Evolutionary conservation across 768 basidiomycete genomes (phyloP).

Genomic region (Dentipellis sp.): DNA sequence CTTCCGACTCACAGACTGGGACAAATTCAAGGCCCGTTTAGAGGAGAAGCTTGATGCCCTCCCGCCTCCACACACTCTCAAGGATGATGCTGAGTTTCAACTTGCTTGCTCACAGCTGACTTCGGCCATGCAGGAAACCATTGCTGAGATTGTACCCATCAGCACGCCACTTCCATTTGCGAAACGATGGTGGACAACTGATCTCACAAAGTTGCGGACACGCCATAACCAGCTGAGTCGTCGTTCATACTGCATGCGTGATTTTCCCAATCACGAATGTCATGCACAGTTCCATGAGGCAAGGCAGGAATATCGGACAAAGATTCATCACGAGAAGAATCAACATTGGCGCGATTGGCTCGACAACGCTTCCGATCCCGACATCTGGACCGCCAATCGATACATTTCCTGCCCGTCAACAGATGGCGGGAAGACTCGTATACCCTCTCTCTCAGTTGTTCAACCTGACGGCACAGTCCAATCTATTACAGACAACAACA

Average conservation of each 20-base stretch:
- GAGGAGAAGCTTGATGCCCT: neutral
- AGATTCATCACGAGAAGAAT: conserved; percentile 14
- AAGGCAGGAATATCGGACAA: conserved; percentile 5
- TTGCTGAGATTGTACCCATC: neutral
- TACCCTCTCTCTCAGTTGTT: conserved; percentile 9
- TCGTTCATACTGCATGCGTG: neutral
- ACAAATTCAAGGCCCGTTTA: neutral
- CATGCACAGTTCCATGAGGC: neutral
- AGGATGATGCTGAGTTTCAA: neutral
- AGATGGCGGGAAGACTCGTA: conserved; percentile 11
- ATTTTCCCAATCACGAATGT: neutral
- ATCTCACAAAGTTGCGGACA: neutral
- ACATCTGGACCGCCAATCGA: conserved; percentile 16
- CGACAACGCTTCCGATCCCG: conserved; percentile 3
- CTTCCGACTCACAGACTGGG: neutral
- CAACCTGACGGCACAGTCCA: neutral
- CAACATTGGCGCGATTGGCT: conserved; percentile 19
- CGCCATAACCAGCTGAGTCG: neutral
- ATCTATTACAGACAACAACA: conserved; percentile 2
- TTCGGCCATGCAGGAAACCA: neutral
- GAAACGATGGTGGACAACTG: conserved; percentile 3
- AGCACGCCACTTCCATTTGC: neutral
- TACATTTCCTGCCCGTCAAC: conserved; percentile 1
- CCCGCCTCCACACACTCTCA: neutral
- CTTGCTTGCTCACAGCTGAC: neutral